Percentiles rank a stretch among this genome's conserved stretches.
phyloP scores from a whole-genome alignment of 352 stramenopile species.

The Pythium volutum region DNA sequence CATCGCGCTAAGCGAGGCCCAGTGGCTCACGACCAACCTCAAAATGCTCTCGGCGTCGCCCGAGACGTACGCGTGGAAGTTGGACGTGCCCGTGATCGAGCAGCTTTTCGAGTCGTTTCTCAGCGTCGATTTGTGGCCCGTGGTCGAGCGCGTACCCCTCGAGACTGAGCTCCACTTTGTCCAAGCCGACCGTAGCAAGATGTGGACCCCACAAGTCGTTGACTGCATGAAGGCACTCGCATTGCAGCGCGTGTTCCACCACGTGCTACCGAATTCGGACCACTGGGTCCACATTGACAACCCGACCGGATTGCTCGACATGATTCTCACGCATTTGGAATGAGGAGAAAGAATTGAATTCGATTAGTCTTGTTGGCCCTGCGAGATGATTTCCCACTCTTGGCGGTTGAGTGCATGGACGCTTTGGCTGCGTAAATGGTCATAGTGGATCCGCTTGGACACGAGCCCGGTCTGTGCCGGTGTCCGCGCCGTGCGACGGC shows the following conservation, averaged over 20 bases:
- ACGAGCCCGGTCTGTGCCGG: constrained; percentile 49
- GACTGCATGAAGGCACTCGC: constrained; percentile 41
- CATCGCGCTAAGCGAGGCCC: constrained; percentile 57
- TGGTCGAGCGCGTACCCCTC: constrained; percentile 36
- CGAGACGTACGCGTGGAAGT: constrained; percentile 80
- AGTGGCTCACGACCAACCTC: constrained; percentile 84
- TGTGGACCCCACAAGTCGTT: constrained; percentile 62
- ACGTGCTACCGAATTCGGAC: constrained; percentile 69
- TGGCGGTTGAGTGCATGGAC: constrained; percentile 49
- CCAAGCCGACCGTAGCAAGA: constrained; percentile 65
- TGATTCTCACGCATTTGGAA: constrained; percentile 38
- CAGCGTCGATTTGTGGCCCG: constrained; percentile 60
- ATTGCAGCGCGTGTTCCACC: constrained; percentile 49
- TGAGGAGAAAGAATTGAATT: not conserved
- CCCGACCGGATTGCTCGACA: constrained; percentile 58
- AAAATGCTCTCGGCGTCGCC: constrained; percentile 41
- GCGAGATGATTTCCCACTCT: constrained; percentile 48
- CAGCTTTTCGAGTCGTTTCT: constrained; percentile 71
- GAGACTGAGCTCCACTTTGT: constrained; percentile 75
- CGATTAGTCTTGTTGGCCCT: not conserved
- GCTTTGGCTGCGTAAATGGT: constrained; percentile 47
- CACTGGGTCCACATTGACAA: constrained; percentile 89
- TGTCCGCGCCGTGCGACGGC: constrained; percentile 20
- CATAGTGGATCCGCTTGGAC: constrained; percentile 59
- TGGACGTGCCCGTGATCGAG: constrained; percentile 73